Base-by-base conservation (phyloP, 495 filamentous ascomycete genomes). In the Tuber magnatum region DNA sequence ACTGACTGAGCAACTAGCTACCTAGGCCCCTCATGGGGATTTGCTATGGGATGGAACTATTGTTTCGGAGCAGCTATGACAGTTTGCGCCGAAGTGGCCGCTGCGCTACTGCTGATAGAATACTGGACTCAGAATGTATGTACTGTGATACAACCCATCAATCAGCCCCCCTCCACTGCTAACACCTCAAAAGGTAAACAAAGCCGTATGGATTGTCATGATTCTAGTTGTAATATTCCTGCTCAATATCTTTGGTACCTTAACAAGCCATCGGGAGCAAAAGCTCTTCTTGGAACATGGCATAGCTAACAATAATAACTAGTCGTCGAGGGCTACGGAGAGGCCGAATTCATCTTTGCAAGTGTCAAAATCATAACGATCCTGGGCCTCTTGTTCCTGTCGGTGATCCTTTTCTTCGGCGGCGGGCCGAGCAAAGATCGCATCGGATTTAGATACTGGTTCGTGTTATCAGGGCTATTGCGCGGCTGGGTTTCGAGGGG, bases 11-110 rank as follows among this genome's bases (percentile, higher is more conserved):
- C 38, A 6, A 35, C 41, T 65, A 79, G 77, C 2, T 81, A 81
- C 39, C 73, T 93, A 77, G 91, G 93, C 76, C 91, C 91, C 16
- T 91, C 91, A 80, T 86, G 94, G 82, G 93, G 93, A 24, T 94
- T 94, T 79, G 90, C 93, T 56, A 90, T 91, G 80, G 93, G 93
- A 3, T 81, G 80, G 80, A 81, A 81, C 44, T 81, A 81, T 42
- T 81, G 79, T 3, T 65, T 81, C 20, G 75, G 73, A 7, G 75
- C 80, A 14, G 76, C 69, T 14, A 77, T 81, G 42, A 81, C 79
- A 3, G 79, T 81, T 40, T 81, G 79, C n/a, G 80, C 80, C 2
- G 80, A 81, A 71, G 78, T 81, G 5, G 43, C 80, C 38, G 80
- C 80, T 2, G 80, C 80, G 1, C 72, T 81, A 32, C 48, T 77